These are phyloP conservation scores for Noccaea bulbosa DNA, from an alignment of 345 rosid species.

Conservation along the genomic window DNA sequence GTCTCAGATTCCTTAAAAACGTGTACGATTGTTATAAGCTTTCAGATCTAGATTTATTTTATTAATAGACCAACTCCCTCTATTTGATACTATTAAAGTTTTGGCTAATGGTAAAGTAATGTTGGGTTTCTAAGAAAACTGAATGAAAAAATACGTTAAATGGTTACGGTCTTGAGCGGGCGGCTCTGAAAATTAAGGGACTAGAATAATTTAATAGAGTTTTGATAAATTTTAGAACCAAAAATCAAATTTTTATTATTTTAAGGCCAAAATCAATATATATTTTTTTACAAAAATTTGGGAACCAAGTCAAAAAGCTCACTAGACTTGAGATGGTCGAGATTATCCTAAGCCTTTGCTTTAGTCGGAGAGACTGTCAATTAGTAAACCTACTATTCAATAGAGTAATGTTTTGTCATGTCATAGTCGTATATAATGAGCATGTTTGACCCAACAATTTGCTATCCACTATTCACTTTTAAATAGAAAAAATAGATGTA, in stretches of 20 bases:
- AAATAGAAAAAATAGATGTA: not conserved
- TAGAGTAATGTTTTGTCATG: not conserved
- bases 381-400: not conserved
- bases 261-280: too few relatives aligned
- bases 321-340: not conserved
- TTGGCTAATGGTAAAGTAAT: not conserved
- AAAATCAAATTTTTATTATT: too few relatives aligned
- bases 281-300: too few relatives aligned
- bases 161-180: slow-evolving; percentile 5
- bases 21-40: not conserved
- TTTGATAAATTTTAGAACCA: too few relatives aligned
- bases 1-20: not conserved
- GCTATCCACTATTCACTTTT: not conserved
- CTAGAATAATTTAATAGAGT: too few relatives aligned
- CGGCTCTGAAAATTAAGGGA: too few relatives aligned
- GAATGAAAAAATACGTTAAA: not conserved
- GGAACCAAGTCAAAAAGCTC: too few relatives aligned
- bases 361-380: not conserved
- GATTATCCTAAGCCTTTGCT: slow-evolving; percentile 7
- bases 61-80: not conserved
- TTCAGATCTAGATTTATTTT: not conserved
- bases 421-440: not conserved
- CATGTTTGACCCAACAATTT: not conserved
- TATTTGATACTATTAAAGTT: not conserved
- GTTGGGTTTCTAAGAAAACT: not conserved